A percentile compares a stretch with the other conserved stretches of the same genome.
These are phyloP conservation scores for Gentiana straminea DNA, from an alignment of 257 asterid genomes.

Conservation along the genomic window DNA sequence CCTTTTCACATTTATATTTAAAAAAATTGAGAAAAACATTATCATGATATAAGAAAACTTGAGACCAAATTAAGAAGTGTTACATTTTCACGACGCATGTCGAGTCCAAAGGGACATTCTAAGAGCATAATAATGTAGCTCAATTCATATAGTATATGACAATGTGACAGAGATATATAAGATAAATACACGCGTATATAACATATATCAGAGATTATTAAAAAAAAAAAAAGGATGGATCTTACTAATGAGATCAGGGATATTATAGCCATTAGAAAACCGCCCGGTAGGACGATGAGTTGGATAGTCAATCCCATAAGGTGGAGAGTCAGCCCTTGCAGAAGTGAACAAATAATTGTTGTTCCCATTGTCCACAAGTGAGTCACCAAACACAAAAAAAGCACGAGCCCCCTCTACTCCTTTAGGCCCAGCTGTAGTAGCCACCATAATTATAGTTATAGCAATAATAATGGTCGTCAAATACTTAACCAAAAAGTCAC, in stretches of 20 bases:
- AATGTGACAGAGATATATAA: not conserved
- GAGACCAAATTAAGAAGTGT: too few species aligned
- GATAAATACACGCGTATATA: not conserved
- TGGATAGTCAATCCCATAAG: constrained; percentile 71
- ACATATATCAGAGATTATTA: not conserved
- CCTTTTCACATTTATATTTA: too few species aligned
- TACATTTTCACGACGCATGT: too few species aligned
- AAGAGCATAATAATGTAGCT: too few species aligned
- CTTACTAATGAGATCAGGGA: constrained; percentile 71
- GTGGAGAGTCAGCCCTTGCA: constrained; percentile 74
- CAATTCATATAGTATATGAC: too few species aligned
- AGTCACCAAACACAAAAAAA: constrained; percentile 71
- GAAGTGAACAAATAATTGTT: constrained; percentile 53
- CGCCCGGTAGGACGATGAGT: constrained; percentile 72
- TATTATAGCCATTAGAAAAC: constrained; percentile 59
- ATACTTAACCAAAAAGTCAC: constrained; percentile 2
- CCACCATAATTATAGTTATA: constrained; percentile 8
- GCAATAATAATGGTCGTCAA: not conserved
- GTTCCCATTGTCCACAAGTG: constrained; percentile 70
- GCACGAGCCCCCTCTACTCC: constrained; percentile 43
- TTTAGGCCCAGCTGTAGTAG: not conserved
- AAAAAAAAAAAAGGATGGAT: not conserved
- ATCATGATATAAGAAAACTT: too few species aligned
- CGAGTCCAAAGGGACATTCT: too few species aligned
- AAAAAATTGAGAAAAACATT: too few species aligned